Conservation (phyloP, 2,329 filamentous ascomycete genomes). For the Fusarium penzigii region DNA sequence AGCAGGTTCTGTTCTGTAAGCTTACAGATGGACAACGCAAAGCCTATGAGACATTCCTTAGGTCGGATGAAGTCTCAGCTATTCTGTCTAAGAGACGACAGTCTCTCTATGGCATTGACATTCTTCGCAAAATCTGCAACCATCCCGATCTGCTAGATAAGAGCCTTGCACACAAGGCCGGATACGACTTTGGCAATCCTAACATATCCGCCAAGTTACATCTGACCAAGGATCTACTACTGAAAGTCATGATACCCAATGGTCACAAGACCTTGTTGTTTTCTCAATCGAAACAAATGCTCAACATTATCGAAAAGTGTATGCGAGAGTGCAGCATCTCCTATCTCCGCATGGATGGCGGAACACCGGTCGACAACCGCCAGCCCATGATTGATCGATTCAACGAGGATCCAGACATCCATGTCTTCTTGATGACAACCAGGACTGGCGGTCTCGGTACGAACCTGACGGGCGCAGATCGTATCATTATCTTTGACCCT, state of each 20-base stretch:
- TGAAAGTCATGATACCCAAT: slow-evolving; percentile 79
- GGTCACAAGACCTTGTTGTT: slow-evolving; percentile 94
- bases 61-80: slow-evolving; percentile 80
- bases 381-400: slow-evolving; percentile 91
- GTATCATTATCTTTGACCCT: slow-evolving; percentile 97
- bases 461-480: slow-evolving; percentile 90
- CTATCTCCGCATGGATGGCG: slow-evolving; percentile 90
- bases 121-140: slow-evolving; percentile 94
- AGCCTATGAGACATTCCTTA: slow-evolving; percentile 79
- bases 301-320: slow-evolving; percentile 88
- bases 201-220: slow-evolving; percentile 93
- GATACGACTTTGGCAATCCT: slow-evolving; percentile 76
- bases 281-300: slow-evolving; percentile 90
- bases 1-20: slow-evolving; percentile 95
- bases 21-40: slow-evolving; percentile 75
- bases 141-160: slow-evolving; percentile 86
- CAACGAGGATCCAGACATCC: slow-evolving; percentile 75
- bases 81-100: slow-evolving; percentile 76
- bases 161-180: slow-evolving; percentile 52
- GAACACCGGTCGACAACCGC: slow-evolving; percentile 83
- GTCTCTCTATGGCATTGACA: slow-evolving; percentile 86
- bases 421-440: slow-evolving; percentile 92
- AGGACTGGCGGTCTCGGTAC: slow-evolving; percentile 93
- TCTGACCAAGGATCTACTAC: slow-evolving; percentile 82
- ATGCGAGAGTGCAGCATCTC: slow-evolving; percentile 69